Percentiles rank a stretch among this genome's conserved stretches.
phyloP scores from a whole-genome alignment of 208 protist species.

The Leishmania gerbilli region DNA sequence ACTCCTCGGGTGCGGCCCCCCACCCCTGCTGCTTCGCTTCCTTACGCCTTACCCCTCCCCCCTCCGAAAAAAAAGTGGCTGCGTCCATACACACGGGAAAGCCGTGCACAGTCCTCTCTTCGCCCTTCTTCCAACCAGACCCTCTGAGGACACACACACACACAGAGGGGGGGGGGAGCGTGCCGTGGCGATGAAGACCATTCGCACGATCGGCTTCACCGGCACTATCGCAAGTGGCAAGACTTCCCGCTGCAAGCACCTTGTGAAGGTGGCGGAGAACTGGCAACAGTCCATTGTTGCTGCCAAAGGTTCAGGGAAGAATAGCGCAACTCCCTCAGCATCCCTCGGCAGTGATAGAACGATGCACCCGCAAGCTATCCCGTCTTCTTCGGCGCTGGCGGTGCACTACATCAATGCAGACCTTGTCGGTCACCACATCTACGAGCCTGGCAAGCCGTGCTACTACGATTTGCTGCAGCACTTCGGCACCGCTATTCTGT shows the following conservation, averaged over 20 bases:
- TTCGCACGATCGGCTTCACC: conserved; percentile 62
- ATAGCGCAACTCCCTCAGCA: not conserved
- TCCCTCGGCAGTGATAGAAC: not conserved
- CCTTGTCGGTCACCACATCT: conserved; percentile 68
- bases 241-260: conserved; percentile 60
- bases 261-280: conserved; percentile 37
- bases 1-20: not conserved
- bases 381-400: conserved; percentile 14
- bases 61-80: not conserved
- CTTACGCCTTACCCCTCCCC: not conserved
- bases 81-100: not conserved
- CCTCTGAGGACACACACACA: not conserved
- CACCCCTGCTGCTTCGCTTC: not conserved
- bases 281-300: not conserved
- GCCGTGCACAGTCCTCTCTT: not conserved
- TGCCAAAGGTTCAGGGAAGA: not conserved
- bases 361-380: not conserved
- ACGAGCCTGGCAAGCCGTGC: conserved; percentile 66
- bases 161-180: not conserved
- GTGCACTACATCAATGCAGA: conserved; percentile 71
- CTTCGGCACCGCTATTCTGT: conserved; percentile 62
- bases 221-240: conserved; percentile 87
- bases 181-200: conserved; percentile 12
- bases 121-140: not conserved
- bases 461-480: conserved; percentile 57